Evolutionary conservation across 148 eudicot species (phyloP), one percentile per base, ranked within the genome.

Genomic region (Rhododendron ferrugineum): DNA sequence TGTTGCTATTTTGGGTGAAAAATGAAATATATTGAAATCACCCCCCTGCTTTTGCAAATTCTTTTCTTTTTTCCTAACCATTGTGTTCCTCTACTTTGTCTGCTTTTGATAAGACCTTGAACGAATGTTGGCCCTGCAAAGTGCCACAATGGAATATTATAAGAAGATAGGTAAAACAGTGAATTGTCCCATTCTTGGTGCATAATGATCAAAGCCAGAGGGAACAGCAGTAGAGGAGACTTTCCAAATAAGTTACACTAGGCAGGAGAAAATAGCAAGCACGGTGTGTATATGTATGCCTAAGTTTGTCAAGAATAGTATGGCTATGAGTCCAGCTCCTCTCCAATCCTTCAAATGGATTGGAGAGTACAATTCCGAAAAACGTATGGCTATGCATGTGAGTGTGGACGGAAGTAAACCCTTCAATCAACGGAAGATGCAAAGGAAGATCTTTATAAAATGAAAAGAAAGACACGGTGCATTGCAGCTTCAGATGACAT

Each of bases 61-160:
- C 40, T 70, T 32, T 32, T 32, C 37, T 14, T 70, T 30, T 5
- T 70, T 7, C 8, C 26, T 30, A 34, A 50, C 13, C 34, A 28
- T 54, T 80, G 37, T 16, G 40, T 52, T 52, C 66, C 36, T 50
- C 23, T 79, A 26, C 26, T 50, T 28, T 32, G 40, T 80, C 34
- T 28, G 36, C 64, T 80, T 20, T 52, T 80, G 83, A 37, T 58
- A 20, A 58, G 83, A 81, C 83, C 15, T 36, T 36, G 49, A 81
- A 58, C 22, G 30, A 81, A 56, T 81, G 30, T 34, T 81, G 72
- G 26, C 72, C 70, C 70, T 81, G 72, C 83, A 81, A 81, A 81
- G 83, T 81, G 83, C 47, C 47, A 14, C 70, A 81, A 64, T 22
- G 8, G n/a, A 3, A 81, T 32, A 14, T 34, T 32, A 13, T 6